Percentiles rank a stretch among this genome's conserved stretches.
Evolutionary conservation across 2,329 filamentous ascomycete genomes (phyloP).

Genomic region (Colletotrichum gloeosporioides): DNA sequence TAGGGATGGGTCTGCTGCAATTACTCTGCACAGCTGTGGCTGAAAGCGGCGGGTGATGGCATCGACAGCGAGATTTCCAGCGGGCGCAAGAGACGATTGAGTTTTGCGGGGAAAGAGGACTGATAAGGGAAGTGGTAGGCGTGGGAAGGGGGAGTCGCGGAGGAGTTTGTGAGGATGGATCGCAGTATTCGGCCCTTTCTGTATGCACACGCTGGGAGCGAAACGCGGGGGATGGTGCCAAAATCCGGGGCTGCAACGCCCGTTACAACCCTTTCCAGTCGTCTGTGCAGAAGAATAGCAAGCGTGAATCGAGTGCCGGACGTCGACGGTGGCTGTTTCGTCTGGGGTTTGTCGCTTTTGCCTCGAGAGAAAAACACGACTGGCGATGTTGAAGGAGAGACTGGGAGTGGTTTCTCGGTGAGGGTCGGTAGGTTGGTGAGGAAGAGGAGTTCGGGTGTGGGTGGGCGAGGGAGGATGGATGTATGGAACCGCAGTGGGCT

Average conservation of each 20-base stretch:
- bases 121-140: constrained; percentile 3
- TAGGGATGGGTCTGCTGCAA: background rate
- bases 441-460: background rate
- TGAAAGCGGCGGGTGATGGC: background rate
- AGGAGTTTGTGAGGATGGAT: constrained; percentile 14
- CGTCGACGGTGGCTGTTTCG: background rate
- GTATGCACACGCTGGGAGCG: constrained; percentile 17
- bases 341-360: background rate
- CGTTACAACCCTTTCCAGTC: constrained; percentile 12
- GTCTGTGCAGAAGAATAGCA: background rate
- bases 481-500: background rate
- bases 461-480: background rate
- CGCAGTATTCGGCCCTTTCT: constrained; percentile 23
- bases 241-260: constrained; percentile 22
- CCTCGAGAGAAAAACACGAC: background rate
- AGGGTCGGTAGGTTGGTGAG: constrained; percentile 6
- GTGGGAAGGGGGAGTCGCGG: background rate
- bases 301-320: background rate
- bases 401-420: constrained; percentile 7
- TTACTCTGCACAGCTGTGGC: background rate
- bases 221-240: constrained; percentile 23
- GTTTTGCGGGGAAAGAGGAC: constrained; percentile 19
- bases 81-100: constrained; percentile 4
- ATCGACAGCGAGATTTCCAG: constrained; percentile 7
- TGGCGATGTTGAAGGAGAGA: background rate